Base-by-base conservation (phyloP, 352 stramenopile genomes). In the Globisporangium perplexum region DNA sequence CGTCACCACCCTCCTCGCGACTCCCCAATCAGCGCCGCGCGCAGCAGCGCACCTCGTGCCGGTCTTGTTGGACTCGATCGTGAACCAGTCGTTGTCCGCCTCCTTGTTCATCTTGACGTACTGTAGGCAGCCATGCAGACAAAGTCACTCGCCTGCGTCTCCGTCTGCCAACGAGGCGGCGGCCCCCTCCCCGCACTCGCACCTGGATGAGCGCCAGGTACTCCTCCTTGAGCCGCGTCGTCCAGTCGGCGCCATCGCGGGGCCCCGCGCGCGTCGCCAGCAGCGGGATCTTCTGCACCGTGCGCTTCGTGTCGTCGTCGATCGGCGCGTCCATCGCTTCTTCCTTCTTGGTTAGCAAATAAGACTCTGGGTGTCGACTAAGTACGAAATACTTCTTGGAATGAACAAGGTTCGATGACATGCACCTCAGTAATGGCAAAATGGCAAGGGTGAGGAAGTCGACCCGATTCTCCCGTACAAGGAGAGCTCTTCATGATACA, bases 41-140 rank as follows among this genome's bases (percentile, higher is more conserved):
- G n/a, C n/a, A n/a, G 12, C 30, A 35, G 26, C 57, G 7, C 56
- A 87, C 65, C 77, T 64, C 4, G 83, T 95, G 47, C 86, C 84
- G 10, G 73, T 63, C 62, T 92, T 87, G 64, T 95, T 92, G 28
- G 81, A 87, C 45, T 84, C 77, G 59, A 96, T 93, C 33, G 77
- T 89, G 59, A 96, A 96, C 86, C 86, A 96, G 66, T 96, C 86
- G 57, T 91, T 92, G 69, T 94, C 86, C 20, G 77, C 77, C 51
- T 84, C 86, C 62, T 96, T 96, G 73, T 96, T 96, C 67, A 86
- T 86, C 55, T 90, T 90, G 46, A 96, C 83, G 65, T 91, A 93
- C 71, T 91, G 46, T 11, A 17, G 20, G 4, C 14, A 51, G 3
- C 28, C 54, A 38, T 17, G 18, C 56, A 11, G 18, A n/a, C n/a